Conservation (phyloP, 495 filamentous ascomycete species). For the Tuber indicum region DNA sequence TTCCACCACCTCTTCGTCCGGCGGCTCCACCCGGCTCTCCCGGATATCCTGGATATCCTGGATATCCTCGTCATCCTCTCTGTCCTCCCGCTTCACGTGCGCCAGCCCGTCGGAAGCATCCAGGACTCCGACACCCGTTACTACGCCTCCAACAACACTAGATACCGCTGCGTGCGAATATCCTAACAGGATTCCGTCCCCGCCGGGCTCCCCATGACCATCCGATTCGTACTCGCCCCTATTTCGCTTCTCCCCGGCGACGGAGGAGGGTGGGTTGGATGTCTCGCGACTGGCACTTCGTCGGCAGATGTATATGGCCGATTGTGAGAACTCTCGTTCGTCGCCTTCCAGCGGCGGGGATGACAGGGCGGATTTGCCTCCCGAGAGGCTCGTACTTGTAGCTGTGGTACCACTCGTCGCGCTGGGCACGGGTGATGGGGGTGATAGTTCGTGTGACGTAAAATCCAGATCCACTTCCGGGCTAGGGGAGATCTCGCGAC, state of each 20-base stretch:
- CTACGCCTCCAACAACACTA: conserved; percentile 18
- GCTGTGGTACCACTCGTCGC: background rate
- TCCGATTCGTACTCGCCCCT: conserved; percentile 42
- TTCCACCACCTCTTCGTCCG: conserved; percentile 24
- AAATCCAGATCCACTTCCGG: conserved; percentile 89
- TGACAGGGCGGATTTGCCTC: conserved; percentile 21
- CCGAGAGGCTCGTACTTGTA: background rate
- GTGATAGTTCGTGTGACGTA: conserved; percentile 57
- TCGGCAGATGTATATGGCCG: conserved; percentile 77
- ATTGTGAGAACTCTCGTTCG: conserved; percentile 94
- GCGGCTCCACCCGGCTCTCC: conserved; percentile 10
- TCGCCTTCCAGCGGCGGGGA: conserved; percentile 90
- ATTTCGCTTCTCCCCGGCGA: conserved; percentile 36
- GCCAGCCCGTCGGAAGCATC: conserved; percentile 23
- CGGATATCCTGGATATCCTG: background rate
- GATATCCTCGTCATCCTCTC: conserved; percentile 10
- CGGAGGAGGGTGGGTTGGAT: conserved; percentile 49
- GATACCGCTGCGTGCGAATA: conserved; percentile 21
- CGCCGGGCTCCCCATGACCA: conserved; percentile 50
- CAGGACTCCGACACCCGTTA: conserved; percentile 40
- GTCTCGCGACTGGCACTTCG: conserved; percentile 46
- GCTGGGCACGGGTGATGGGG: background rate
- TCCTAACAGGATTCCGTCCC: conserved; percentile 46
- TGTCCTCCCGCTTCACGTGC: conserved; percentile 14
- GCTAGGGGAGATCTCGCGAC: conserved; percentile 73